A percentile compares a stretch with the other conserved stretches of the same genome.
Evolutionary conservation across 2,329 filamentous ascomycete genomes (phyloP).

Genomic region (Corinectria fuckeliana): DNA sequence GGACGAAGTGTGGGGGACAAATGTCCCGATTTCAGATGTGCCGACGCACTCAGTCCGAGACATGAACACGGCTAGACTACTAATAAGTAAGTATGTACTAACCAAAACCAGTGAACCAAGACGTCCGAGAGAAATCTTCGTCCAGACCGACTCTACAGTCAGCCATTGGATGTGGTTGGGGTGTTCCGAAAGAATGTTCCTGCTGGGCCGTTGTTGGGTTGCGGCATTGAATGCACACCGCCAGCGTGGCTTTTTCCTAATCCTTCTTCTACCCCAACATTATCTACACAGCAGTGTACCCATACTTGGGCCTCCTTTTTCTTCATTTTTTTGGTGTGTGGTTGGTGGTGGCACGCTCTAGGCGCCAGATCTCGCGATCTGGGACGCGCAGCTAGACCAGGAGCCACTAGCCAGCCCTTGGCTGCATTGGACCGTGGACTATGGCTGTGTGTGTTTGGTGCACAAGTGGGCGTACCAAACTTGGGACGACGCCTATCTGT

Average conservation of each 20-base stretch:
- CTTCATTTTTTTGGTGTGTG: no score
- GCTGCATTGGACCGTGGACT: slow-evolving; percentile 1
- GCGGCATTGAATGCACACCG: slow-evolving; percentile 6
- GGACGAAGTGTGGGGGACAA: neutral
- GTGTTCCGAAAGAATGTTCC: slow-evolving; percentile 9
- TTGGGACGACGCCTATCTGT: neutral
- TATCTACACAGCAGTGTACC: neutral
- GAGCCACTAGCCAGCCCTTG: slow-evolving; percentile 13
- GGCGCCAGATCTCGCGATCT: slow-evolving; percentile 36
- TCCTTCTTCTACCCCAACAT: neutral
- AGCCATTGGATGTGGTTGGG: neutral
- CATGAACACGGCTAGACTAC: neutral
- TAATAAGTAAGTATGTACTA: no score
- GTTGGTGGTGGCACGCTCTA: slow-evolving; percentile 21
- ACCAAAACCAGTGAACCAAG: neutral
- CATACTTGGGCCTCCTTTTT: neutral
- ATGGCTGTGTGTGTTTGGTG: neutral
- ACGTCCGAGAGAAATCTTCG: neutral
- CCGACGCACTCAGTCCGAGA: slow-evolving; percentile 11
- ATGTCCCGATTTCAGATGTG: neutral
- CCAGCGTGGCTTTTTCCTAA: slow-evolving; percentile 22
- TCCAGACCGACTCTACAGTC: neutral
- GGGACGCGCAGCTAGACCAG: slow-evolving; percentile 28
- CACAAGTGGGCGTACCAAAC: neutral
- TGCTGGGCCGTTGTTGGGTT: slow-evolving; percentile 3